Evolutionary conservation across 148 eudicot genomes (phyloP).

Genomic region (Persicaria tinctoria): DNA sequence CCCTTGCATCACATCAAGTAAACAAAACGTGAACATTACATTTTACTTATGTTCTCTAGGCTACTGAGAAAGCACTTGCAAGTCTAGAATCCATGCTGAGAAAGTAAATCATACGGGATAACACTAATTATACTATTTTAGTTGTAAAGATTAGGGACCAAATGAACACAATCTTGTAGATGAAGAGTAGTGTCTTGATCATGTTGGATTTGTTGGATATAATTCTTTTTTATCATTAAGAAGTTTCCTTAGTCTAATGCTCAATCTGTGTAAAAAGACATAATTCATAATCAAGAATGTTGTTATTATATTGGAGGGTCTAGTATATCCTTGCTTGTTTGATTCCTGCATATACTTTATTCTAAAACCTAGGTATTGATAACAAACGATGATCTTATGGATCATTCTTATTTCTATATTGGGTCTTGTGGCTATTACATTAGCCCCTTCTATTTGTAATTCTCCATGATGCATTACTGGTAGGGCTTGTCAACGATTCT

Average conservation of each 20-base stretch:
- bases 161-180: neutral
- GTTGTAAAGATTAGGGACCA: neutral
- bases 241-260: neutral
- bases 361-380: neutral
- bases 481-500: constrained; percentile 54
- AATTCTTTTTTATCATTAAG: neutral
- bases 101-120: neutral
- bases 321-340: constrained; percentile 8
- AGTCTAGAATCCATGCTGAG: neutral
- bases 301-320: neutral
- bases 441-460: no score
- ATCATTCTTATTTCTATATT: no score
- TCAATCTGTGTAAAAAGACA: neutral
- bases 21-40: no score
- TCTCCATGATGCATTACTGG: no score
- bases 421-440: no score
- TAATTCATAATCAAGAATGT: neutral
- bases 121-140: neutral
- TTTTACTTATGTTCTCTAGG: no score
- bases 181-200: neutral
- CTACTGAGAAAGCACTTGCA: no score
- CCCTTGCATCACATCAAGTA: no score
- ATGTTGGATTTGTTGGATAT: neutral
- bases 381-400: neutral
- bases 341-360: constrained; percentile 16